Evolutionary conservation across 805 yeast genomes (phyloP).

Genomic region (Saccharomyces jurei): DNA sequence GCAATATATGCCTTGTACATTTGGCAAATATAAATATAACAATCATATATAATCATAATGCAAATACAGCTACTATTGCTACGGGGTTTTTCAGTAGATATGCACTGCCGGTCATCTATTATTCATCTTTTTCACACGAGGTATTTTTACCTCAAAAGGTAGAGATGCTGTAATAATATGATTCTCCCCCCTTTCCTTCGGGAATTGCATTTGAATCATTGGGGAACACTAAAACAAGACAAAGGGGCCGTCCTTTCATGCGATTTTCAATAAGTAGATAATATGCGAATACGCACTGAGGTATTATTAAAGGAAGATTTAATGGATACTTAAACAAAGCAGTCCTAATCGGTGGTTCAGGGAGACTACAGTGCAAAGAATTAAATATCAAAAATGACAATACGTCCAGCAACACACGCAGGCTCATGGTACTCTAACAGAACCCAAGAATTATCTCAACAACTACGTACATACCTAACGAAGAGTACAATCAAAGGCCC

Average conservation of each 20-base stretch:
- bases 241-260: not conserved
- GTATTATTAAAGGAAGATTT: not conserved
- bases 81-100: not conserved
- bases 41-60: not conserved
- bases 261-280: not conserved
- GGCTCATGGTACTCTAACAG: conserved; percentile 79
- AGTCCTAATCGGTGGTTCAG: not conserved
- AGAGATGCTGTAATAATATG: not conserved
- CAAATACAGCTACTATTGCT: not conserved
- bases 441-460: conserved; percentile 36
- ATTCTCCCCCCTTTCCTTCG: not conserved
- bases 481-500: conserved; percentile 7
- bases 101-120: not conserved
- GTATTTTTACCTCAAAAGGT: not conserved
- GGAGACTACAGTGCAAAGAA: not conserved
- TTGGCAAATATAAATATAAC: not conserved
- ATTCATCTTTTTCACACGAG: not conserved
- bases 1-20: not conserved
- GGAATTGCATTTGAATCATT: not conserved
- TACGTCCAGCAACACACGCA: conserved; percentile 73
- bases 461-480: conserved; percentile 42
- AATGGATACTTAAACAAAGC: not conserved
- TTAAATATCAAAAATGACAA: conserved; percentile 6
- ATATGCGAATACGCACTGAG: not conserved
- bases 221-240: not conserved